phyloP scores from a whole-genome alignment of 2,329 filamentous ascomycete genomes.

The Xylariaceae sp. region DNA sequence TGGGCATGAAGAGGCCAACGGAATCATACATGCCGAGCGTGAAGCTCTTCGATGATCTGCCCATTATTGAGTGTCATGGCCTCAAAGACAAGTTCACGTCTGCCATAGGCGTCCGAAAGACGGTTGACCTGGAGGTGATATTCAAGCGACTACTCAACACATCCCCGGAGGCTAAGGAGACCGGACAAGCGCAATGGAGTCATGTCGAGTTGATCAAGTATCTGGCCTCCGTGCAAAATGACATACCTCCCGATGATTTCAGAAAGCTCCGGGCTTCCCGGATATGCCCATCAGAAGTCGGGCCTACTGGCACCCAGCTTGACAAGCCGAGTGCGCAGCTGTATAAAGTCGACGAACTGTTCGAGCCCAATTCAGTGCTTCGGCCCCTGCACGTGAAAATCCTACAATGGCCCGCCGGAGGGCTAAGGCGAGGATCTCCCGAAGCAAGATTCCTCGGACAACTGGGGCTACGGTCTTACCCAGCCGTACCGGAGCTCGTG shows the following conservation, averaged over 20 bases:
- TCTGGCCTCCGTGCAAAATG: constrained; percentile 77
- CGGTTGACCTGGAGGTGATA: constrained; percentile 87
- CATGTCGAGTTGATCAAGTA: constrained; percentile 95
- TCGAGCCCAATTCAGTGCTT: constrained; percentile 66
- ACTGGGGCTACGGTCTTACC: constrained; percentile 67
- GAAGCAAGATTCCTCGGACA: constrained; percentile 68
- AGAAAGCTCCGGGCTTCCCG: constrained; percentile 67
- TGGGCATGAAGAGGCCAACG: constrained; percentile 76
- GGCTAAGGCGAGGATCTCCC: constrained; percentile 53
- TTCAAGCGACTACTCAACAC: constrained; percentile 74
- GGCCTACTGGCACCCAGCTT: constrained; percentile 46
- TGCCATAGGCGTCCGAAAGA: constrained; percentile 85
- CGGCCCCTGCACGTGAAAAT: constrained; percentile 66
- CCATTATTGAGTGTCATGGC: constrained; percentile 67
- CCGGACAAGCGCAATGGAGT: constrained; percentile 63
- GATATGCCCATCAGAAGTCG: constrained; percentile 73
- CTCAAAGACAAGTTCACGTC: constrained; percentile 87
- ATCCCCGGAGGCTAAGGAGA: constrained; percentile 41
- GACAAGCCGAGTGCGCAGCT: constrained; percentile 43
- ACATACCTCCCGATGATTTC: constrained; percentile 80
- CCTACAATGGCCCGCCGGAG: constrained; percentile 72
- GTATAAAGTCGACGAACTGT: constrained; percentile 72
- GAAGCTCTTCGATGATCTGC: constrained; percentile 88
- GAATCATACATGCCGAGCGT: constrained; percentile 94
- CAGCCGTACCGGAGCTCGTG: constrained; percentile 66